Base-by-base conservation (phyloP, 2,329 filamentous ascomycete species). In the Thelonectria discophora region DNA sequence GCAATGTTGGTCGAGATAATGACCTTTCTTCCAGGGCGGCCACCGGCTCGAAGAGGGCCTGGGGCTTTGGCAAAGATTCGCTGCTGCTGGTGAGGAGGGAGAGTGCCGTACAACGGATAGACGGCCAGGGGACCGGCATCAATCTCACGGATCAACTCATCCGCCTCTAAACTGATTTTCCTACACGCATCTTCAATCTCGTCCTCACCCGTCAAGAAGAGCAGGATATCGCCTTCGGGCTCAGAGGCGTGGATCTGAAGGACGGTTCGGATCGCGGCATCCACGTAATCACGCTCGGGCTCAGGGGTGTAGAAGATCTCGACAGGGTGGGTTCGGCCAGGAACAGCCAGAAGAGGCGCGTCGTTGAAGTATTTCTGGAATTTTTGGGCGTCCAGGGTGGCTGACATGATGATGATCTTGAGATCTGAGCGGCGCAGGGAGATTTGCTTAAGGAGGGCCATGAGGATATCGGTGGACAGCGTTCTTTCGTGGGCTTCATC, bases 381-480 rank as follows among this genome's bases (percentile, higher is more conserved):
- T 80, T 99, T 99, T 74, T 97, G 90, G 5, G 95, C 95, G 79
- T 99, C 95, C 56, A 99, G 86, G 10, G 95, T 99, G 63, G 95
- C 95, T 74, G 94, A 98, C 89, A 98, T 99, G 84, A 99, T 95
- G 74, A 99, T 95, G 73, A 99, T 92, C 82, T 99, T 99, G 73
- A 99, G 84, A 77, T 99, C 95, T 4, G 92, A 86, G 61, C 95
- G 86, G 72, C 93, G 88, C 70, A 84, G 79, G 34, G 94, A 88
- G 43, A 98, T 90, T 74, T 97, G 92, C 81, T 99, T 99, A 63
- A 99, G 82, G 61, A 99, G 84, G 58, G 94, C 95, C 91, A 99
- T 98, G 60, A 99, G 84, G 65, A 99, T 95, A 82, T 99, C 95
- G 9, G 96, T 99, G 20, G 94, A 93, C 64, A 99, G 89, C 0